Conservation (phyloP, 176 grass and related monocot genomes). For the Triticum timopheevii region DNA sequence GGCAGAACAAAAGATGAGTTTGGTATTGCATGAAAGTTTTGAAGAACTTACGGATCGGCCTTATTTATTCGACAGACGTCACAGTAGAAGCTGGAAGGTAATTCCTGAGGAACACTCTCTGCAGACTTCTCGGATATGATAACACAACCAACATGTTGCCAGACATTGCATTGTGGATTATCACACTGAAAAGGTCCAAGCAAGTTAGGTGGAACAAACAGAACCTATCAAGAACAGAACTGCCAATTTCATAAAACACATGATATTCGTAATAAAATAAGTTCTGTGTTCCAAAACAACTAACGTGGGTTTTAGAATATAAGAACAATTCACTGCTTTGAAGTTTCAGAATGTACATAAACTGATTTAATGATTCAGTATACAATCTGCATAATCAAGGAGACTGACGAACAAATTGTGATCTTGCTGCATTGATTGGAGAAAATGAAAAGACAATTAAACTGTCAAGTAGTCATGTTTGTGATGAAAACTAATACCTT, state of each 20-base stretch:
- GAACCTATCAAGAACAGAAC: neutral
- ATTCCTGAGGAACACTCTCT: slow-evolving; percentile 42
- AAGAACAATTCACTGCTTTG: slow-evolving; percentile 11
- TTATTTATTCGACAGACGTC: slow-evolving; percentile 78
- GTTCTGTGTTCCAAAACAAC: neutral
- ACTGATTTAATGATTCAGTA: slow-evolving; percentile 18
- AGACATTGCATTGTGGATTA: slow-evolving; percentile 61
- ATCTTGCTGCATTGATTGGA: neutral
- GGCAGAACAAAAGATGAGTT: slow-evolving; percentile 3
- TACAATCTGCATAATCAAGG: neutral
- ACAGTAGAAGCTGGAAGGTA: slow-evolving; percentile 71
- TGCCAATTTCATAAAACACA: slow-evolving; percentile 1
- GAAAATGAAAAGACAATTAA: neutral
- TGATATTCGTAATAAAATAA: neutral
- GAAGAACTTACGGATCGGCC: slow-evolving; percentile 81
- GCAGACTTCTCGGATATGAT: slow-evolving; percentile 70
- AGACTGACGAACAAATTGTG: slow-evolving; percentile 18
- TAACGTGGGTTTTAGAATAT: neutral
- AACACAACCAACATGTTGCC: slow-evolving; percentile 78
- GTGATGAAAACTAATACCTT: slow-evolving; percentile 44
- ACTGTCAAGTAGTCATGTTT: slow-evolving; percentile 3
- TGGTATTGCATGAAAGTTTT: neutral
- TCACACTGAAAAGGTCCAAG: slow-evolving; percentile 65
- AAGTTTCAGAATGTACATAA: slow-evolving; percentile 22
- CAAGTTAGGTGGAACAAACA: slow-evolving; percentile 2